These are phyloP conservation scores for Uncinocarpus reesii DNA, from an alignment of 2,329 filamentous ascomycete genomes.

Conservation along the genomic window DNA sequence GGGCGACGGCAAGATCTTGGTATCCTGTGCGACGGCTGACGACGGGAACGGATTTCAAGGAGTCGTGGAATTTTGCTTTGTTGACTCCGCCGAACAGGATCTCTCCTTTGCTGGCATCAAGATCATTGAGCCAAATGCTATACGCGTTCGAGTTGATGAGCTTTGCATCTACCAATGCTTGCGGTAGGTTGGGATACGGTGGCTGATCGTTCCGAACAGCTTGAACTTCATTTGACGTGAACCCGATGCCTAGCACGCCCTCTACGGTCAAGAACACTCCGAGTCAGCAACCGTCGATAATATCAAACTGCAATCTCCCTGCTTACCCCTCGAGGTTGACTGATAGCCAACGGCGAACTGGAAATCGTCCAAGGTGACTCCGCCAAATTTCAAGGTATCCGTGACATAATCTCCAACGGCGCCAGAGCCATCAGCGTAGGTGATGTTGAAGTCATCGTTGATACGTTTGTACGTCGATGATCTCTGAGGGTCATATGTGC, in stretches of 20 bases:
- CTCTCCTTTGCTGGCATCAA: slow-evolving; percentile 53
- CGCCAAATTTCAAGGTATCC: slow-evolving; percentile 55
- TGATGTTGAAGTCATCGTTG: slow-evolving; percentile 71
- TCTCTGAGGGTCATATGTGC: slow-evolving; percentile 57
- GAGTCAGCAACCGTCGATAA: background rate
- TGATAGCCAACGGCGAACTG: slow-evolving; percentile 52
- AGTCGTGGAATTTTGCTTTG: slow-evolving; percentile 52
- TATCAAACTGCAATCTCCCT: slow-evolving; percentile 4
- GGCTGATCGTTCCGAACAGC: slow-evolving; percentile 43
- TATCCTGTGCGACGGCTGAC: slow-evolving; percentile 37
- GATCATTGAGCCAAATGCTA: slow-evolving; percentile 65
- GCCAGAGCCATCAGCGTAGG: slow-evolving; percentile 71
- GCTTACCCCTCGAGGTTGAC: slow-evolving; percentile 26
- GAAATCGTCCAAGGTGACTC: slow-evolving; percentile 40
- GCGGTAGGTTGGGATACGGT: slow-evolving; percentile 59
- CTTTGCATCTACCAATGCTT: slow-evolving; percentile 51
- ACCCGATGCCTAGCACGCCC: slow-evolving; percentile 79
- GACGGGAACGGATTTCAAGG: slow-evolving; percentile 57
- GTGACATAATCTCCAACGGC: slow-evolving; percentile 69
- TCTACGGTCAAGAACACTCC: slow-evolving; percentile 33
- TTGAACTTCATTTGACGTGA: slow-evolving; percentile 65
- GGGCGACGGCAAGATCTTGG: slow-evolving; percentile 57
- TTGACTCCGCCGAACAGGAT: slow-evolving; percentile 70
- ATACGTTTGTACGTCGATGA: slow-evolving; percentile 70
- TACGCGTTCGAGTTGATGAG: slow-evolving; percentile 57